A percentile compares a stretch with the other conserved stretches of the same genome.
phyloP scores from a whole-genome alignment of 169 alveolate species.

The Sarcocystis neurona region DNA sequence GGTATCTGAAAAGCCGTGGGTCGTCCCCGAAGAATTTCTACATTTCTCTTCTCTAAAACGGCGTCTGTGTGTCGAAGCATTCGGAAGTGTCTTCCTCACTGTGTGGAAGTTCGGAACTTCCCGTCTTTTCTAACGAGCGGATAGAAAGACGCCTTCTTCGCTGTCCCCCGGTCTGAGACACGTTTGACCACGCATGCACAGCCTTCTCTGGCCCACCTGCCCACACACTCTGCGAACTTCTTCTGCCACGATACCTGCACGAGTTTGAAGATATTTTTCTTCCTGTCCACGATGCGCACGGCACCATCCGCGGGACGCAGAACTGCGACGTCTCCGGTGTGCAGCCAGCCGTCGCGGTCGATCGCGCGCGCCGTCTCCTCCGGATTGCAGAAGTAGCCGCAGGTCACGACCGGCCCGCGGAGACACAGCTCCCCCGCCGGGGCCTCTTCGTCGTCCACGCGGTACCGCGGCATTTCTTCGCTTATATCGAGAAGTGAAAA shows the following conservation, averaged over 20 bases:
- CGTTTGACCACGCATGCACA: too few species aligned
- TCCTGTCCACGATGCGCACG: slow-evolving; percentile 91
- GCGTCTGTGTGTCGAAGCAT: too few species aligned
- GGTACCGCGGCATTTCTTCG: slow-evolving; percentile 77
- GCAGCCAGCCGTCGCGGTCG: slow-evolving; percentile 90
- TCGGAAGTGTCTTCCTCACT: too few species aligned
- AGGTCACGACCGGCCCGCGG: slow-evolving; percentile 76
- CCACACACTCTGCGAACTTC: too few species aligned
- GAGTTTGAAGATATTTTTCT: slow-evolving; percentile 93
- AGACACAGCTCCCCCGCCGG: slow-evolving; percentile 81
- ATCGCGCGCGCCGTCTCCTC: slow-evolving; percentile 80
- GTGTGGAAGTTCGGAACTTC: too few species aligned
- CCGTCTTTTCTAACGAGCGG: too few species aligned
- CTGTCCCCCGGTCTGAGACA: too few species aligned
- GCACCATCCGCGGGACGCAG: slow-evolving; percentile 57
- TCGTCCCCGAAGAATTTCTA: too few species aligned
- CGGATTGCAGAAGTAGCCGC: slow-evolving; percentile 70
- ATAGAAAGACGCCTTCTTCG: too few species aligned
- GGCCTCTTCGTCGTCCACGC: slow-evolving; percentile 62
- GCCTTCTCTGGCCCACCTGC: too few species aligned
- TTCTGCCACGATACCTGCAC: slow-evolving; percentile 84
- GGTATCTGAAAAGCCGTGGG: too few species aligned
- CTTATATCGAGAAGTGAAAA: slow-evolving; percentile 78
- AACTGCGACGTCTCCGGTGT: slow-evolving; percentile 91
- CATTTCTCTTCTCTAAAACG: too few species aligned